These are phyloP conservation scores for Leccinum rimulosum DNA, from an alignment of 768 basidiomycete species.

Conservation along the genomic window DNA sequence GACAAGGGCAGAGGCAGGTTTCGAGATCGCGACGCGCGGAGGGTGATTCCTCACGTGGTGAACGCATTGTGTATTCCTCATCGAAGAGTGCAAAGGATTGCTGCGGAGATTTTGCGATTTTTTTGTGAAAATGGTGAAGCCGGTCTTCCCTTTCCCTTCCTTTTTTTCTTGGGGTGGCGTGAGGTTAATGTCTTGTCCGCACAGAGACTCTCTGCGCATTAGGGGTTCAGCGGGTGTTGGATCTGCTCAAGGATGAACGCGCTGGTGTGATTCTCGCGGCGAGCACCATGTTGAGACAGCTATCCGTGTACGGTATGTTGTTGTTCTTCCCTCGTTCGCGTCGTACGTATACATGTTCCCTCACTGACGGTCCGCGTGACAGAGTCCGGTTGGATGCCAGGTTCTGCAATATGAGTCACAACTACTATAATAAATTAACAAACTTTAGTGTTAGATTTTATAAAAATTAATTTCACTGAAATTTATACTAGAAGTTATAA, in stretches of 20 bases:
- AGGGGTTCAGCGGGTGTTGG: slow-evolving; percentile 13
- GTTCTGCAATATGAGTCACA: slow-evolving; percentile 20
- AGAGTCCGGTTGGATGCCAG: slow-evolving; percentile 10
- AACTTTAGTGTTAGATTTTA: no score
- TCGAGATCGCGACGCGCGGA: not conserved
- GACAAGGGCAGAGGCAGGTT: slow-evolving; percentile 6
- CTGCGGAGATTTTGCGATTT: slow-evolving; percentile 10
- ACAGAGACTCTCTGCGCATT: slow-evolving; percentile 10
- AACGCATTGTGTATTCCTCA: no score
- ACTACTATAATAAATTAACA: no score
- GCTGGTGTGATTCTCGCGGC: slow-evolving; percentile 18
- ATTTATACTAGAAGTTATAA: no score
- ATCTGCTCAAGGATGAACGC: slow-evolving; percentile 16
- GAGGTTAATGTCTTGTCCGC: not conserved
- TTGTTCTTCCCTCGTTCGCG: not conserved
- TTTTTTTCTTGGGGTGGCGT: not conserved
- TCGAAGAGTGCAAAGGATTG: not conserved
- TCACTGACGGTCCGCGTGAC: not conserved
- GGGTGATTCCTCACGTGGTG: no score
- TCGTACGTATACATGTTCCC: not conserved
- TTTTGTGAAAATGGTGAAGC: slow-evolving; percentile 4
- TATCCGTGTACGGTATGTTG: slow-evolving; percentile 19
- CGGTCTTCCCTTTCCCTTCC: no score
- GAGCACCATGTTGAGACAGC: slow-evolving; percentile 12
- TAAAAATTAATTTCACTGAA: no score